These are phyloP conservation scores for Letharia lupina DNA, from an alignment of 495 filamentous ascomycete species.

Conservation along the genomic window DNA sequence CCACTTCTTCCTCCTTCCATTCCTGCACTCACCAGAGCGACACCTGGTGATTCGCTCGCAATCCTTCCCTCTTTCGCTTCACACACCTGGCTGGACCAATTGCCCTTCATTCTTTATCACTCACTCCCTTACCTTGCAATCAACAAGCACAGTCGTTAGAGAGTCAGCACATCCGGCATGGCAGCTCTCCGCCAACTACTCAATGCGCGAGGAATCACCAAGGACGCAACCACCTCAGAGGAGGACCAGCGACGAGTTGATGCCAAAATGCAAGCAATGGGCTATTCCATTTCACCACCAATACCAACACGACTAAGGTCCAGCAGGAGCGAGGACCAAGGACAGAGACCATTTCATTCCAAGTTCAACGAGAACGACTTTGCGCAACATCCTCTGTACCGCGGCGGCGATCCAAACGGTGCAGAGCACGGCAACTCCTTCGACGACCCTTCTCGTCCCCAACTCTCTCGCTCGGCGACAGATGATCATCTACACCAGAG, in stretches of 20 bases:
- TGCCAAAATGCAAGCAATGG: conserved; percentile 23
- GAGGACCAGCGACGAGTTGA: conserved; percentile 18
- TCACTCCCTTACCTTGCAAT: neutral
- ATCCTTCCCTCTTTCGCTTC: neutral
- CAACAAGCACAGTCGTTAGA: neutral
- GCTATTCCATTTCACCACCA: conserved; percentile 21
- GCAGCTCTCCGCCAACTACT: conserved; percentile 25
- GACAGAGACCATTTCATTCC: conserved; percentile 18
- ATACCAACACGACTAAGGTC: conserved; percentile 14
- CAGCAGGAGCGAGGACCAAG: conserved; percentile 16
- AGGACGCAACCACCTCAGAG: conserved; percentile 6
- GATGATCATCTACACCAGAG: conserved; percentile 15
- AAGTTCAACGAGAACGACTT: conserved; percentile 21
- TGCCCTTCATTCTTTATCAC: neutral
- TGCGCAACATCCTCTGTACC: conserved; percentile 14
- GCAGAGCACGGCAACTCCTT: conserved; percentile 14
- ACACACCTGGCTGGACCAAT: neutral
- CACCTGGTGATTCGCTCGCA: neutral
- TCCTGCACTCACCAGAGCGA: neutral
- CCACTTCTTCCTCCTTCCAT: neutral
- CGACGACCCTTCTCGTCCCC: conserved; percentile 18
- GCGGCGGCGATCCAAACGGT: conserved; percentile 13
- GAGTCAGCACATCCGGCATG: conserved; percentile 27
- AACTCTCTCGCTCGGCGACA: conserved; percentile 19
- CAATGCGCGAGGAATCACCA: conserved; percentile 15